Base-by-base conservation (phyloP, 257 asterid genomes). In the Ilex asprella region DNA sequence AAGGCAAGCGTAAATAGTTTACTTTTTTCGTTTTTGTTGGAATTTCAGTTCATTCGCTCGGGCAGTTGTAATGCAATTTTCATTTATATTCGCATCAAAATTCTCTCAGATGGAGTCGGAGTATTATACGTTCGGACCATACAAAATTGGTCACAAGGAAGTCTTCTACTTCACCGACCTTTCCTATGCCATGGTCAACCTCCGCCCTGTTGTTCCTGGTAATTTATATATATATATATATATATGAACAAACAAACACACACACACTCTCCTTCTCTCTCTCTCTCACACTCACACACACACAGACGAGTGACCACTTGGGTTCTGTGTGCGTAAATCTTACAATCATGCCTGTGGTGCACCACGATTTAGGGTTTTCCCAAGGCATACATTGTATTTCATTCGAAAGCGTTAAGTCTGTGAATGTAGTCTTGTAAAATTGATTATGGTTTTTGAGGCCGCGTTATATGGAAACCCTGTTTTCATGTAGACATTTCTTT, bases 181-280 rank as follows among this genome's bases (percentile, higher is more conserved):
- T 56, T 91, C 98, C 2, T 91, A 81, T 71, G 95, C 94, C 57
- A 30, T 83, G 73, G 97, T 89, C 81, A 89, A 89, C 79, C 81
- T 91, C 60, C 94, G 95, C 31, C 98, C 96, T 61, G 61, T 88
- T 69, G 74, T 84, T 76, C 95, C 94, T 63, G 98, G 98, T 91
- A 78, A 31, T 70, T 61, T 35, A 31, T 44, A 41, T 15, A 7
- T 49, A 12, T 47, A 47, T 47, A 15, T 15, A 15, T 49, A 4
- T 8, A 35, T 35, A 35, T 8, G 8, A 4, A 35, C 8, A 35
- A 4, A 35, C 41, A 35, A 4, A 1, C 41, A 35, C 41, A 35
- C 41, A 35, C 41, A 0, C 41, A n/a, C n/a, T n/a, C n/a, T n/a
- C n/a, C n/a, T n/a, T n/a, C n/a, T n/a, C n/a, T n/a, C n/a, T n/a